Percentiles rank a stretch among this genome's conserved stretches.
phyloP scores from a whole-genome alignment of 164 flowering plant genomes.

The Magnolia changhungtana region DNA sequence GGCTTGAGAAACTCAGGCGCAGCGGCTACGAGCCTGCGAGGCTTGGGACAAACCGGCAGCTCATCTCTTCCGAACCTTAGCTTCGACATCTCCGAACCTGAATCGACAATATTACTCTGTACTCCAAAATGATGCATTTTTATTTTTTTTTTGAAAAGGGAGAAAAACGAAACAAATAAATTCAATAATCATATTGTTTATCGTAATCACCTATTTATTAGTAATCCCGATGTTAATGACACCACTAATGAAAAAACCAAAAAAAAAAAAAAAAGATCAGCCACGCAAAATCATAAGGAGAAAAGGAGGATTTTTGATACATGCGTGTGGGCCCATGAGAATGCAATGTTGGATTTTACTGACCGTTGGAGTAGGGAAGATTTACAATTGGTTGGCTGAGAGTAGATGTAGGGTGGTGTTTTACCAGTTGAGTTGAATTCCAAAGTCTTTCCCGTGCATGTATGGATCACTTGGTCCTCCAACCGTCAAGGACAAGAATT shows the following conservation, averaged over 20 bases:
- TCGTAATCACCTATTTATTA: neutral
- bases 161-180: slow-evolving; percentile 9
- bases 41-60: slow-evolving; percentile 54
- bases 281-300: slow-evolving; percentile 6
- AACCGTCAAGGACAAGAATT: neutral
- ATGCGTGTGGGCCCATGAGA: neutral
- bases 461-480: slow-evolving; percentile 24
- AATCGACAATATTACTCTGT: neutral
- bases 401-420: slow-evolving; percentile 31
- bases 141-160: neutral
- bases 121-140: slow-evolving; percentile 29
- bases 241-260: neutral
- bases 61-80: slow-evolving; percentile 10
- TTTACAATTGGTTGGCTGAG: slow-evolving; percentile 37
- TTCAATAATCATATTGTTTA: neutral
- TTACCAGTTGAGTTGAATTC: slow-evolving; percentile 11
- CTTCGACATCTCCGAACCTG: slow-evolving; percentile 16
- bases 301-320: neutral
- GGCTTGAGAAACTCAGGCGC: slow-evolving; percentile 49
- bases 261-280: neutral
- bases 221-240: neutral
- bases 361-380: slow-evolving; percentile 2
- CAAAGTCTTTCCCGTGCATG: slow-evolving; percentile 19
- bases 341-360: neutral
- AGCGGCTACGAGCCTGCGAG: slow-evolving; percentile 38